Evolutionary conservation across 441 rosid genomes (phyloP), one percentile per base, ranked within the genome.

Genomic region (Bocquillonia castaneifolia): DNA sequence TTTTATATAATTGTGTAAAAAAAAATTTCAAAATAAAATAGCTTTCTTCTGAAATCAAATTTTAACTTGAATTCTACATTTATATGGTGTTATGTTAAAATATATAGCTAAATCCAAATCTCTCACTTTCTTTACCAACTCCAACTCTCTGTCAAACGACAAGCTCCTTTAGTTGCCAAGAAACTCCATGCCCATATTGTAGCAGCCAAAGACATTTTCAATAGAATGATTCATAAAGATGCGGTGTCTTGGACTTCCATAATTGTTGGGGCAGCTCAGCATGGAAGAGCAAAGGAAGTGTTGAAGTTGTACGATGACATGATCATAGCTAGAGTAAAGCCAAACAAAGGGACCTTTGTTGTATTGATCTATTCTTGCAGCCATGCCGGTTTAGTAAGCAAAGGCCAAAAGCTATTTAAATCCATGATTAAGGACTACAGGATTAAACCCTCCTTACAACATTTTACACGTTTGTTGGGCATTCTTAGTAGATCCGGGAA

Each of bases 231-330:
- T 0, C 66, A 39, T 51, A 83, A 78, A 76, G 96, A 91, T 82
- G 89, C 89, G n/a, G 92, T 91, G 68, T 87, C 97, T 10, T 91
- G 96, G 97, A 91, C 96, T 53, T 87, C 92, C 0, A 81, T 89
- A 31, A 84, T 91, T 31, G 92, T 88, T 54, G 93, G 96, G 39
- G 80, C 81, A 50, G 96, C 97, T 72, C 96, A 91, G 78, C 96
- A 91, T 44, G 97, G 97, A 22, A 79, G 10, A 59, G 96, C 89
- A 40, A 74, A 74, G 79, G 87, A 85, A 78, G 89, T 92, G 18
- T 72, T 91, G 73, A 70, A 73, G 12, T 79, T 86, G 65, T 91
- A 87, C 72, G 91, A 87, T 76, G 76, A 81, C 10, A 91, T 91
- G 97, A 75, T 87, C 80, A 71, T 72, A 10, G 76, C 76, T 0